Evolutionary conservation across 805 yeast species (phyloP).

Genomic region (Diddensiella santjacobensis): DNA sequence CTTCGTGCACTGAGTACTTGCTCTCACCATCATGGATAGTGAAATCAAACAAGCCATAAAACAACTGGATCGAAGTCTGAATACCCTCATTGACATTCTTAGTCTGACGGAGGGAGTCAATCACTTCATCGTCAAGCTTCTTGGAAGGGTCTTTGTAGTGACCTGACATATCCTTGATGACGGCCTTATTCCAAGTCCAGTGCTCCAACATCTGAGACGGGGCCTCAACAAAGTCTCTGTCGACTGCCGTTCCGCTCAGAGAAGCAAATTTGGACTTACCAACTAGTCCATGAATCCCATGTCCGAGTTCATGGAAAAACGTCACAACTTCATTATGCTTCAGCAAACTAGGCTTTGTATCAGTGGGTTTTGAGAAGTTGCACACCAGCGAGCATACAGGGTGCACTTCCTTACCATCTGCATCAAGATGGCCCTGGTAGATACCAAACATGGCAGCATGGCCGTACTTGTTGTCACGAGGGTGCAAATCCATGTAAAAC

Average conservation of each 20-base stretch:
- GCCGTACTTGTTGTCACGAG: constrained; percentile 81
- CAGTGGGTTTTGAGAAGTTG: constrained; percentile 74
- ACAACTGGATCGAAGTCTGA: constrained; percentile 68
- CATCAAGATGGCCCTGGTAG: constrained; percentile 53
- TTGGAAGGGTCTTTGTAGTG: constrained; percentile 60
- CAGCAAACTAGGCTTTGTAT: constrained; percentile 66
- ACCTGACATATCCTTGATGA: constrained; percentile 54
- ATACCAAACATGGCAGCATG: constrained; percentile 84
- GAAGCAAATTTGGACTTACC: constrained; percentile 61
- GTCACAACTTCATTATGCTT: constrained; percentile 78
- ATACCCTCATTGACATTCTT: constrained; percentile 77
- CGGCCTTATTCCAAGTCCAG: constrained; percentile 76
- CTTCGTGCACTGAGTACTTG: constrained; percentile 31
- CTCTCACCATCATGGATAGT: constrained; percentile 49
- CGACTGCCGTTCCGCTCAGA: constrained; percentile 74
- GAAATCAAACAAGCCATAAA: constrained; percentile 77
- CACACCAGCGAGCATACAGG: constrained; percentile 81
- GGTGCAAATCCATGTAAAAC: constrained; percentile 76
- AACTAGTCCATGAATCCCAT: constrained; percentile 76
- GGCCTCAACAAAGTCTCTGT: constrained; percentile 86
- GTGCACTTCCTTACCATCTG: constrained; percentile 46
- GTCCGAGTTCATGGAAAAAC: constrained; percentile 87
- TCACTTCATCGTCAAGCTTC: constrained; percentile 52
- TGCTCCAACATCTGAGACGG: constrained; percentile 88
- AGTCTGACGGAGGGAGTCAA: constrained; percentile 55